Percentiles rank a stretch among this genome's conserved stretches.
Conservation (phyloP, 805 yeast species). For the Nakazawaea pomicola region DNA sequence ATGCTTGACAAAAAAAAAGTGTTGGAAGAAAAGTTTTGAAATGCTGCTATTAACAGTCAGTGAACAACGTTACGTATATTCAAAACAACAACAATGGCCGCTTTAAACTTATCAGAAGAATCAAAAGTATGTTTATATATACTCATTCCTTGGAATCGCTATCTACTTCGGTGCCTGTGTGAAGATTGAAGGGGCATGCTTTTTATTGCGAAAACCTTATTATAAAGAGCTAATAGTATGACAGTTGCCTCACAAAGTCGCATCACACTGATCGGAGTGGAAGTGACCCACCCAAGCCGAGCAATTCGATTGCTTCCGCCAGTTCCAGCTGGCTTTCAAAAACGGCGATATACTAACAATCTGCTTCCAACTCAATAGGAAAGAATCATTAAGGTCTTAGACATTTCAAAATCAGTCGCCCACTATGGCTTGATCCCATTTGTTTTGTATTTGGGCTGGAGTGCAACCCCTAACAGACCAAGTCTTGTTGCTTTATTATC, state of each 20-base stretch:
- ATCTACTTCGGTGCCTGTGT: too few relatives aligned
- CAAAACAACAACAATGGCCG: constrained; percentile 25
- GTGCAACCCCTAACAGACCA: constrained; percentile 79
- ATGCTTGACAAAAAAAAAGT: neutral
- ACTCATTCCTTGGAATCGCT: too few relatives aligned
- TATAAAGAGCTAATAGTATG: too few relatives aligned
- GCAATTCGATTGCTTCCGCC: too few relatives aligned
- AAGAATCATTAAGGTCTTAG: constrained; percentile 79
- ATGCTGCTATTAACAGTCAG: neutral
- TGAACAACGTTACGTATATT: too few relatives aligned
- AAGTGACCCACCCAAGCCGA: too few relatives aligned
- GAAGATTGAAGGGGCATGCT: too few relatives aligned
- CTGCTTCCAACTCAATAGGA: constrained; percentile 41
- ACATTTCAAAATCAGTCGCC: constrained; percentile 77
- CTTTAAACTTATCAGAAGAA: constrained; percentile 39
- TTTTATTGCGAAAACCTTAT: too few relatives aligned
- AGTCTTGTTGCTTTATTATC: constrained; percentile 65
- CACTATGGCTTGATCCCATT: constrained; percentile 98
- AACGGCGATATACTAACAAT: constrained; percentile 18
- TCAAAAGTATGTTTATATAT: constrained; percentile 35
- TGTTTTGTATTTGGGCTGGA: constrained; percentile 86
- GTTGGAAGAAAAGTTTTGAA: neutral
- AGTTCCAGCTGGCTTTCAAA: too few relatives aligned
- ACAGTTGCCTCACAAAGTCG: too few relatives aligned
- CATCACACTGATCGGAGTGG: too few relatives aligned